Evolutionary conservation across 1,284 basidiomycete species (phyloP), one percentile per base, ranked within the genome.

Genomic region (Austroboletus novae-zelandiae): DNA sequence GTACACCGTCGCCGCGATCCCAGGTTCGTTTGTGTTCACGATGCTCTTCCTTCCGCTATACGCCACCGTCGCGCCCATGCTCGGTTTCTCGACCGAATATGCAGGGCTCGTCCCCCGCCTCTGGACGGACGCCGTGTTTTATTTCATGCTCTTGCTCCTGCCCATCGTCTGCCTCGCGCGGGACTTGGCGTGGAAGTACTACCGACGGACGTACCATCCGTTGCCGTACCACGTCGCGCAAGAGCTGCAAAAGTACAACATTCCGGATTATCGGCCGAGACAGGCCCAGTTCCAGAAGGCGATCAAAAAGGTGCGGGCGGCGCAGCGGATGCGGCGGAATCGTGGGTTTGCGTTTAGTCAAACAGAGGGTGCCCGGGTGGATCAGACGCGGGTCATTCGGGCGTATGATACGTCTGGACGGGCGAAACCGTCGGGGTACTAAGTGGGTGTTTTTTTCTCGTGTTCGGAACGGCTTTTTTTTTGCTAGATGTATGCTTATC

Each of bases 251-350:
- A 98, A 98, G 74, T 98, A 97, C 76, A 97, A 98, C 67, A 86
- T 98, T 54, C 94, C 94, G 9, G 97, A 99, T 67, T 98, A 98
- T 68, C 79, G 97, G 40, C 97, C 97, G 2, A 80, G 96, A 51
- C 96, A 98, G 74, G 96, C 97, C 71, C 96, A 99, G 85, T 95
- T 95, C 74, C 93, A 95, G 71, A 95, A 97, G 69, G 94, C 94
- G 8, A 98, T 98, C 78, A 97, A 97, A 72, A 98, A 98, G 68
- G 95, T 98, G 11, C 85, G 95, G 31, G 95, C 94, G 0, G 91
- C 94, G 1, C 95, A 98, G 66, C 85, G 94, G 39, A 92, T 98
- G 89, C 84, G 94, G 18, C 80, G 90, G 53, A 96, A 93, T 61
- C 83, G 95, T 51, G 94, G 94, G 1, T 98, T 98, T 66, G 94